Conservation (phyloP, 371 early-diverging fungal species). For the Circinella umbellata region DNA sequence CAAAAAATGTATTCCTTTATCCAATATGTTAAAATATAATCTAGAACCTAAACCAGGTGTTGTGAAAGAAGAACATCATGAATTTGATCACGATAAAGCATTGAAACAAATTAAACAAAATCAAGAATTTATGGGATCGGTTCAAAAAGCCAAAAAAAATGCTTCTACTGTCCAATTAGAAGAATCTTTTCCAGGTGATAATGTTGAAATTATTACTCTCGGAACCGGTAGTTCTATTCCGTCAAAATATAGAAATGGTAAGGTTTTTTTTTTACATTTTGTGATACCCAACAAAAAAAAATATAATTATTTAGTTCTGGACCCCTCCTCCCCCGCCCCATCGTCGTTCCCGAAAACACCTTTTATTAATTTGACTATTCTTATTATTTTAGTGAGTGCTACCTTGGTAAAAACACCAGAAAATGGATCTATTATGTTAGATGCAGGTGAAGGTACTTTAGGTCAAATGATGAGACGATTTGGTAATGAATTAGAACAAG, state of each 20-base stretch:
- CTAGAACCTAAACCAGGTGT: slow-evolving; percentile 38
- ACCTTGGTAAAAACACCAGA: slow-evolving; percentile 74
- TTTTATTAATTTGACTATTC: no score
- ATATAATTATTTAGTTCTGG: no score
- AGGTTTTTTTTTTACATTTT: no score
- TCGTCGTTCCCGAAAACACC: no score
- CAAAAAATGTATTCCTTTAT: slow-evolving; percentile 26
- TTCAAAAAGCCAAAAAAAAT: slow-evolving; percentile 37
- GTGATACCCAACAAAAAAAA: slow-evolving; percentile 6
- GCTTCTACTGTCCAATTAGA: slow-evolving; percentile 30
- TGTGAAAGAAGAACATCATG: slow-evolving; percentile 2
- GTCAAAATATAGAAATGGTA: slow-evolving; percentile 96
- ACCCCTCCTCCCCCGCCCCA: no score
- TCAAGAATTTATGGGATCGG: slow-evolving; percentile 31
- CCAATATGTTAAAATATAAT: slow-evolving; percentile 32
- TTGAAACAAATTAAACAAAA: slow-evolving; percentile 27
- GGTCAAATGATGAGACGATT: slow-evolving; percentile 90
- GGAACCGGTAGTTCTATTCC: slow-evolving; percentile 99
- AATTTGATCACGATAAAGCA: slow-evolving; percentile 32
- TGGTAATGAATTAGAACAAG: slow-evolving; percentile 51
- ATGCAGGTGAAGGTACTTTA: slow-evolving; percentile 98
- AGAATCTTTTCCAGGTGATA: slow-evolving; percentile 47
- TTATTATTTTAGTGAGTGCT: slow-evolving; percentile 75
- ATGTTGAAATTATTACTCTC: slow-evolving; percentile 71
- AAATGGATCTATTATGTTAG: slow-evolving; percentile 80